phyloP scores from a whole-genome alignment of 768 basidiomycete genomes.

The Boletus barrowsii region DNA sequence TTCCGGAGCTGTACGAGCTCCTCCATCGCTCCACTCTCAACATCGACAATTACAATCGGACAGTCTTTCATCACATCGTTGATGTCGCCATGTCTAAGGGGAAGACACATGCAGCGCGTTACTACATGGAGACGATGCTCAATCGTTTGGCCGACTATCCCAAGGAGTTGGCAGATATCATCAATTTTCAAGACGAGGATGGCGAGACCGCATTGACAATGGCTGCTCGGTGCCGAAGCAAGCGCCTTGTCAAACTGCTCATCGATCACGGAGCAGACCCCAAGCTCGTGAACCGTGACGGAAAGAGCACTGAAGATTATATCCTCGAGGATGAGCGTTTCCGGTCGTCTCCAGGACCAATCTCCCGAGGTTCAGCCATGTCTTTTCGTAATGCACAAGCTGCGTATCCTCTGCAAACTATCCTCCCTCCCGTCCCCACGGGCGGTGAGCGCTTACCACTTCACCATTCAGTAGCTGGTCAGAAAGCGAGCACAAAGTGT shows the following conservation, averaged over 20 bases:
- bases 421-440: conserved; percentile 40
- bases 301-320: conserved; percentile 97
- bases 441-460: conserved; percentile 69
- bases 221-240: conserved; percentile 93
- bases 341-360: conserved; percentile 82
- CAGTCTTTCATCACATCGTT: conserved; percentile 96
- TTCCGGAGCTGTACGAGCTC: conserved; percentile 95
- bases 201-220: conserved; percentile 97
- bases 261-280: conserved; percentile 97
- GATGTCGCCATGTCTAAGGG: conserved; percentile 97
- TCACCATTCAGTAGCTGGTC: conserved; percentile 82
- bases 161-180: conserved; percentile 93
- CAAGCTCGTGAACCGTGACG: conserved; percentile 90
- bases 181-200: conserved; percentile 99
- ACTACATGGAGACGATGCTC: conserved; percentile 98
- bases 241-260: conserved; percentile 90
- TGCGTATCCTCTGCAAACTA: conserved; percentile 36
- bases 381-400: conserved; percentile 72
- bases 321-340: conserved; percentile 98
- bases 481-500: conserved; percentile 81
- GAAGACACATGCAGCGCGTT: conserved; percentile 95
- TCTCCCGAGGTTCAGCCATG: conserved; percentile 63
- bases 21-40: conserved; percentile 97
- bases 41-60: conserved; percentile 96
- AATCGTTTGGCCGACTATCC: conserved; percentile 87